Evolutionary conservation across 148 eudicot genomes (phyloP).

Genomic region (Euryodendron excelsum): DNA sequence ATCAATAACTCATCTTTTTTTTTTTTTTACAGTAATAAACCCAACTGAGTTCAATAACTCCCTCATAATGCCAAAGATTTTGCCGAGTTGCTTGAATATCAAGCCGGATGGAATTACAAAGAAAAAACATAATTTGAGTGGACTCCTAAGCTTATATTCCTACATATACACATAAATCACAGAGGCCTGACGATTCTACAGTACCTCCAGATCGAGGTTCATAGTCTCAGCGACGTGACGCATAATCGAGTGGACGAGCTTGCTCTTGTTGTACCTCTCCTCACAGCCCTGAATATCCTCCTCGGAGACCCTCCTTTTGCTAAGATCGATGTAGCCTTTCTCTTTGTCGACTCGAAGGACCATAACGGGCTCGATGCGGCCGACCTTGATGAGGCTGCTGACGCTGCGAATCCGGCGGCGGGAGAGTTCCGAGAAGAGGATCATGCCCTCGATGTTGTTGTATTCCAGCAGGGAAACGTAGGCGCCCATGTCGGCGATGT

Average conservation of each 20-base stretch:
- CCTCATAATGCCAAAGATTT: too few species aligned
- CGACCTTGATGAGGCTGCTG: conserved; percentile 85
- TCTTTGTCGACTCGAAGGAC: conserved; percentile 83
- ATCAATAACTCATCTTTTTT: too few species aligned
- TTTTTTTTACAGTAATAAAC: too few species aligned
- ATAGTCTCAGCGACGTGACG: conserved; percentile 90
- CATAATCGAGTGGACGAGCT: conserved; percentile 98
- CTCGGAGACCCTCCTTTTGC: conserved; percentile 86
- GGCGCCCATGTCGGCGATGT: conserved; percentile 92
- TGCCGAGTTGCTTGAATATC: too few species aligned
- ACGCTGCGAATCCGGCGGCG: conserved; percentile 89
- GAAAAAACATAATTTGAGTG: too few species aligned
- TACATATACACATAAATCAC: too few species aligned
- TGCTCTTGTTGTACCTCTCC: conserved; percentile 92
- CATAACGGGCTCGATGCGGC: conserved; percentile 94
- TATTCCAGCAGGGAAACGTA: conserved; percentile 85
- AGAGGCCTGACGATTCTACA: background rate
- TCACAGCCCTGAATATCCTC: conserved; percentile 87
- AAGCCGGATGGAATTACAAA: too few species aligned
- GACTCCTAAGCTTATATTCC: too few species aligned
- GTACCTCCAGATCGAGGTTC: conserved; percentile 73
- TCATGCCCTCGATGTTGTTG: conserved; percentile 99
- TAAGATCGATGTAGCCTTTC: conserved; percentile 89
- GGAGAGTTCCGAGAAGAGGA: conserved; percentile 86
- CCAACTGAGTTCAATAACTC: too few species aligned